Percentiles rank a stretch among this genome's conserved stretches.
Conservation (phyloP, 78 protist species). For the Pigoraptor vietnamica region DNA sequence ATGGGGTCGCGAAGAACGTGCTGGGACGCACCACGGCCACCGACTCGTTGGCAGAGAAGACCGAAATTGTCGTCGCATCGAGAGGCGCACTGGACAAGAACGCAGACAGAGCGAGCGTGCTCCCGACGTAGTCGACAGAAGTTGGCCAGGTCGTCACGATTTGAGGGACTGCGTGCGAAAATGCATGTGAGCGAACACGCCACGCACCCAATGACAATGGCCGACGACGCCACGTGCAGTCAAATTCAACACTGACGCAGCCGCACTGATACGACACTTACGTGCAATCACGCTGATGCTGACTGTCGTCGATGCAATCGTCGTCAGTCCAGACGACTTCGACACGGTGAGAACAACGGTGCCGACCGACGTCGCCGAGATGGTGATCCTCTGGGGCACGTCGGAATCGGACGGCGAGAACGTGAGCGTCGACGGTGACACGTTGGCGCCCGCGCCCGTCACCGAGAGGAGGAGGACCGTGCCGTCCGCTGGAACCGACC, state of each 20-base stretch:
- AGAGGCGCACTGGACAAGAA: neutral
- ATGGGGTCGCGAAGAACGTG: neutral
- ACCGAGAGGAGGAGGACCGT: too few relatives aligned
- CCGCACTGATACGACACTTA: neutral
- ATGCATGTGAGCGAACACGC: too few relatives aligned
- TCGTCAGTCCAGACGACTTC: neutral
- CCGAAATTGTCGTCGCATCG: neutral
- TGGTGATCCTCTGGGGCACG: neutral
- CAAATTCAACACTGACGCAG: too few relatives aligned
- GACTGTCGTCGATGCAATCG: neutral
- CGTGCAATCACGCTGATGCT: neutral
- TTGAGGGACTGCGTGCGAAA: neutral
- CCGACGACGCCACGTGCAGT: too few relatives aligned
- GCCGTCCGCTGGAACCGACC: neutral
- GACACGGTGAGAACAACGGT: neutral
- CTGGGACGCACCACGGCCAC: neutral
- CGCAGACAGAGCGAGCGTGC: neutral
- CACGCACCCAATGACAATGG: too few relatives aligned
- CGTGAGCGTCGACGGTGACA: neutral
- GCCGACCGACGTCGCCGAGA: neutral
- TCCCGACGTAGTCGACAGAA: neutral
- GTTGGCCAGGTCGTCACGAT: neutral
- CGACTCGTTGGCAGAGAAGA: neutral
- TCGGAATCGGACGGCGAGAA: neutral
- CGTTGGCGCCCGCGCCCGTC: too few relatives aligned